phyloP scores from a whole-genome alignment of 495 filamentous ascomycete species.

The Neurospora sublineolata region DNA sequence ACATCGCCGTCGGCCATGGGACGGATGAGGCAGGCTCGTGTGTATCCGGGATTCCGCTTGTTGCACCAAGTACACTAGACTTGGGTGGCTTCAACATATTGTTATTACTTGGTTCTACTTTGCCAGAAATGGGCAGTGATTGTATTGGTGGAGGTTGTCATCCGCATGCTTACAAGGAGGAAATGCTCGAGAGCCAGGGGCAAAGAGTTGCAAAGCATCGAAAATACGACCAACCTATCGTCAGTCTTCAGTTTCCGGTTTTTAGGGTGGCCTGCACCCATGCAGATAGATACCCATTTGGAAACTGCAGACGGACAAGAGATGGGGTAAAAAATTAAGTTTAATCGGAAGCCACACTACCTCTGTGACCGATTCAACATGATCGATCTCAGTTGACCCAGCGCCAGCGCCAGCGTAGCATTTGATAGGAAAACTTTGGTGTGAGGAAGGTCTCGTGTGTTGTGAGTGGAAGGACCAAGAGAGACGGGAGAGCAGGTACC shows the following conservation, averaged over 20 bases:
- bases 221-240: background rate
- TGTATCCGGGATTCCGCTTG: background rate
- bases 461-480: background rate
- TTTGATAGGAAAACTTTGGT: background rate
- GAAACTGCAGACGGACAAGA: background rate
- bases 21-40: background rate
- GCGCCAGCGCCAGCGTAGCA: background rate
- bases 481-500: background rate
- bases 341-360: background rate
- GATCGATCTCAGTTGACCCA: background rate
- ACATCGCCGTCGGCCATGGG: background rate
- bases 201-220: background rate
- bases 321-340: background rate
- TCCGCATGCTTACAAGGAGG: background rate
- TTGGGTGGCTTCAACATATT: background rate
- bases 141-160: background rate
- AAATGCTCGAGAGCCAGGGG: background rate
- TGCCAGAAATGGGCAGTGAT: background rate
- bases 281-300: background rate
- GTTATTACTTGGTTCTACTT: background rate
- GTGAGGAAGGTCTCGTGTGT: background rate
- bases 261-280: background rate
- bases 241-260: background rate
- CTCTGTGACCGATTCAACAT: background rate
- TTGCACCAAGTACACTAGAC: background rate